phyloP scores from a whole-genome alignment of 306 rosid species.

The Gastrolobium villosum region DNA sequence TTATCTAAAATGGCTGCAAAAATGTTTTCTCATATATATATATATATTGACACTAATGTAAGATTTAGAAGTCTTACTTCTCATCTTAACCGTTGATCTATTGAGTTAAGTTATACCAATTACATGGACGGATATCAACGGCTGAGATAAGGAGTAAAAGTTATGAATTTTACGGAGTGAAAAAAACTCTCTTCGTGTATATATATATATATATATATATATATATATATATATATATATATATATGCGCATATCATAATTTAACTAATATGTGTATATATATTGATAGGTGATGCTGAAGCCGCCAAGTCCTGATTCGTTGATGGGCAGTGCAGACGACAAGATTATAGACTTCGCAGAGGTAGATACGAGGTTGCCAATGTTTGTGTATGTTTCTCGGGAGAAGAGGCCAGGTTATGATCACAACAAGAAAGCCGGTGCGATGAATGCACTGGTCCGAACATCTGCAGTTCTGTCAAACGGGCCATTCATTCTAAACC shows the following conservation, averaged over 20 bases:
- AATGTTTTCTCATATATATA: too few relatives aligned
- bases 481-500: slow-evolving; percentile 67
- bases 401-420: slow-evolving; percentile 69
- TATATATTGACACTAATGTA: too few relatives aligned
- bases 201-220: too few relatives aligned
- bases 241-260: not conserved
- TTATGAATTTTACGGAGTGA: too few relatives aligned
- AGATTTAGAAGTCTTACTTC: too few relatives aligned
- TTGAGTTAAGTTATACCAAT: too few relatives aligned
- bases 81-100: too few relatives aligned
- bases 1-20: too few relatives aligned
- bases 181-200: too few relatives aligned
- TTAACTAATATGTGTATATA: not conserved
- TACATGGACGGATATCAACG: too few relatives aligned
- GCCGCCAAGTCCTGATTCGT: slow-evolving; percentile 60
- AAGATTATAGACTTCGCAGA: slow-evolving; percentile 59
- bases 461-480: slow-evolving; percentile 64
- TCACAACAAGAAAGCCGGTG: slow-evolving; percentile 70
- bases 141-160: too few relatives aligned
- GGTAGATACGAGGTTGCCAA: slow-evolving; percentile 57
- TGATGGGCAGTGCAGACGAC: slow-evolving; percentile 51
- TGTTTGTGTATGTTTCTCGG: slow-evolving; percentile 63
- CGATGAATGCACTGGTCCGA: slow-evolving; percentile 67
- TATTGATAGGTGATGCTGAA: slow-evolving; percentile 59
- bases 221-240: not conserved